Evolutionary conservation across 257 asterid genomes (phyloP).

Genomic region (Vinca minor): DNA sequence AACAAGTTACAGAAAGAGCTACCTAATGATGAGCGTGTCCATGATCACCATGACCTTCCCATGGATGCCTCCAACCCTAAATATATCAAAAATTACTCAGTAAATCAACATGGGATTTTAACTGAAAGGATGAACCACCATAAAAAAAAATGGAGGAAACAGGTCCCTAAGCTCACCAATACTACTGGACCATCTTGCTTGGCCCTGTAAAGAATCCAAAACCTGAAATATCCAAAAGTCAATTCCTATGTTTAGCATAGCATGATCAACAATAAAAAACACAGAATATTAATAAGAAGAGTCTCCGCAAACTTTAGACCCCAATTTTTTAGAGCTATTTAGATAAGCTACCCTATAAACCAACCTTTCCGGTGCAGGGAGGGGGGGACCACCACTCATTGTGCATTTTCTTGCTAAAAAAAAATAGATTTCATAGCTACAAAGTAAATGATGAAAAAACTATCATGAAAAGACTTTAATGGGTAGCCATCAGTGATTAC

Average conservation of each 20-base stretch:
- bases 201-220: slow-evolving; percentile 84
- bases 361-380: not conserved
- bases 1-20: slow-evolving; percentile 3
- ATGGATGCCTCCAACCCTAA: slow-evolving; percentile 96
- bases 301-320: not conserved
- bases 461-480: not conserved
- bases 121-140: slow-evolving; percentile 1
- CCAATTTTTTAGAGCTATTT: not conserved
- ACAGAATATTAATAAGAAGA: not conserved
- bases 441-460: not conserved
- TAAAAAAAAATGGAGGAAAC: not conserved
- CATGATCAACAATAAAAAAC: not conserved
- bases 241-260: slow-evolving; percentile 1
- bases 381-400: not conserved
- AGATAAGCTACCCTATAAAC: not conserved
- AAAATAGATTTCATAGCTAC: not conserved
- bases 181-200: slow-evolving; percentile 92
- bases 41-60: slow-evolving; percentile 84
- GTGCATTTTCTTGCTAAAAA: not conserved
- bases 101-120: slow-evolving; percentile 11
- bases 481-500: not conserved
- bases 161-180: slow-evolving; percentile 47
- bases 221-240: slow-evolving; percentile 45
- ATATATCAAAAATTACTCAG: slow-evolving; percentile 19
- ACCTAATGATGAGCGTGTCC: slow-evolving; percentile 44